Percentiles rank a stretch among this genome's conserved stretches.
phyloP scores from a whole-genome alignment of 164 flowering plant genomes.

The Berberis vulgaris region DNA sequence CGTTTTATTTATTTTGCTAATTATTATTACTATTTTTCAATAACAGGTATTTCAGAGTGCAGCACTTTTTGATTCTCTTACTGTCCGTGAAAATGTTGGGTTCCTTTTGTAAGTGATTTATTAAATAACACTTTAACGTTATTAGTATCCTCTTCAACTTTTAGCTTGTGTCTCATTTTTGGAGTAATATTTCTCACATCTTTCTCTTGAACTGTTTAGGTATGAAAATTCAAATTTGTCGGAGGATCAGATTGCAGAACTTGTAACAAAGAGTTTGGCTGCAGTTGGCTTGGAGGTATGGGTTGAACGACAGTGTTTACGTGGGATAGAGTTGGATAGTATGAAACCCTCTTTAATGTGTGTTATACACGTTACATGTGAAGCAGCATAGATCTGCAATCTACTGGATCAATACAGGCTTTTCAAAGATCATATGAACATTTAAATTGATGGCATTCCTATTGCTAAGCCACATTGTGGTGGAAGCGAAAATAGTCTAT shows the following conservation, averaged over 20 bases:
- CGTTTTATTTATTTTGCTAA: no score
- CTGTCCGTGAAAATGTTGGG: constrained; percentile 99
- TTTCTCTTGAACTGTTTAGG: constrained; percentile 23
- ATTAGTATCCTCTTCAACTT: no score
- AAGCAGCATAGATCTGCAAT: no score
- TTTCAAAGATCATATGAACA: no score
- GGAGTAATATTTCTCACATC: no score
- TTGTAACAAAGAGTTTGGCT: constrained; percentile 81
- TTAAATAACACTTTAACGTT: no score
- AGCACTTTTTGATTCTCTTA: constrained; percentile 93
- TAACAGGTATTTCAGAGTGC: constrained; percentile 68
- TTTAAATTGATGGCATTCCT: no score
- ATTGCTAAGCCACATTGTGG: no score
- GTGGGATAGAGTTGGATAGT: not conserved
- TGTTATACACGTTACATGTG: not conserved
- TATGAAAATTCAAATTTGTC: constrained; percentile 86
- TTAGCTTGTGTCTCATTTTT: no score
- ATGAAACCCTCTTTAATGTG: not conserved
- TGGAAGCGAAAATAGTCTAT: no score
- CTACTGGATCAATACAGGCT: no score
- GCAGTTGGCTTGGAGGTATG: constrained; percentile 94
- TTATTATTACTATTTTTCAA: no score
- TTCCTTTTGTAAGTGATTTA: constrained; percentile 71
- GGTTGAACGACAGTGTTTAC: not conserved
- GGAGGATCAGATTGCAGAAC: constrained; percentile 58